phyloP scores from a whole-genome alignment of 129 eudicot genomes.

The Centella asiatica region DNA sequence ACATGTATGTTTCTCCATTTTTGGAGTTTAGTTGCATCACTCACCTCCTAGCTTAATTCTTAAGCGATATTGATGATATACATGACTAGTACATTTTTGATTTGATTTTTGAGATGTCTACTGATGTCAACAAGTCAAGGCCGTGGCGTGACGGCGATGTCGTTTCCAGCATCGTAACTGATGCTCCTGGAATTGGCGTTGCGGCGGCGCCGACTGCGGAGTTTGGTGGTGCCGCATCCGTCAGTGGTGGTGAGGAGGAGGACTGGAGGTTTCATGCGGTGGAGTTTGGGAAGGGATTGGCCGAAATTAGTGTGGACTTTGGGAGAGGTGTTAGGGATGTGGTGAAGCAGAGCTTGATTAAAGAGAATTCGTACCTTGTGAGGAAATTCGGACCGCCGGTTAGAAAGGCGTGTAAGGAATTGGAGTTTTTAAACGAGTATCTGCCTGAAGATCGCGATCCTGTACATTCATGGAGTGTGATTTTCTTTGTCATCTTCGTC shows the following conservation, averaged over 20 bases:
- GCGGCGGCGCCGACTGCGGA: constrained; percentile 16
- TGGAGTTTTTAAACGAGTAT: constrained; percentile 38
- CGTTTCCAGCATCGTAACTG: constrained; percentile 9
- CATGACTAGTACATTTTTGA: too few species aligned
- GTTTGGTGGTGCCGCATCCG: too few species aligned
- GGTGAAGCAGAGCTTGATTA: constrained; percentile 62
- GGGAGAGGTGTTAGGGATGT: constrained; percentile 87
- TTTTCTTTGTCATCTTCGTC: constrained; percentile 40
- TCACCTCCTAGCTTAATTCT: too few species aligned
- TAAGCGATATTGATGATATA: too few species aligned
- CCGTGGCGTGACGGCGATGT: constrained; percentile 14
- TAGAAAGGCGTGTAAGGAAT: background rate
- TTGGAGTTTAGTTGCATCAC: too few species aligned
- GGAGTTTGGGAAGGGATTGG: constrained; percentile 87
- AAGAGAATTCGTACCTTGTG: constrained; percentile 33
- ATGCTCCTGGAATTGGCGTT: constrained; percentile 7
- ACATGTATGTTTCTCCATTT: too few species aligned
- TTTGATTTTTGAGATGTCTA: constrained; percentile 20
- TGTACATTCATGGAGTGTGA: constrained; percentile 62
- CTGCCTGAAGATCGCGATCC: constrained; percentile 77
- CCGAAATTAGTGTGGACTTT: constrained; percentile 80
- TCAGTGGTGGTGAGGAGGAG: constrained; percentile 11
- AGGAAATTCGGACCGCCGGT: constrained; percentile 28
- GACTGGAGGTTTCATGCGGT: constrained; percentile 60
- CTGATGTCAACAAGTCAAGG: constrained; percentile 45